These are phyloP conservation scores for Celoporthe dispersa DNA, from an alignment of 2,329 filamentous ascomycete genomes.

Conservation along the genomic window DNA sequence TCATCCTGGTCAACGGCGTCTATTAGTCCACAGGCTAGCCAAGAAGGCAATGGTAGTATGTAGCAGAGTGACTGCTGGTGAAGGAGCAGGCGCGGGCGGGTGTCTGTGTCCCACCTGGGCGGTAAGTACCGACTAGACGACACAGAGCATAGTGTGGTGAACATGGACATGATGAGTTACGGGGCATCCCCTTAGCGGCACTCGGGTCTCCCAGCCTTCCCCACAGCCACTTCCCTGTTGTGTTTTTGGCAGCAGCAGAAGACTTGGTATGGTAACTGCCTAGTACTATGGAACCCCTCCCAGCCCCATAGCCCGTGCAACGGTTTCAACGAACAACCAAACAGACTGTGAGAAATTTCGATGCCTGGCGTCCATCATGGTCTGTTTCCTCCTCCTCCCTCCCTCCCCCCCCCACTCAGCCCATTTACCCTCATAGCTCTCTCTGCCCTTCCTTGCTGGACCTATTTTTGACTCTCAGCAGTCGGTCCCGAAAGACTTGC, in stretches of 20 bases:
- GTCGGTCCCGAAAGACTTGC: background rate
- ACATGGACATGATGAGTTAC: background rate
- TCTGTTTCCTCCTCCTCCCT: background rate
- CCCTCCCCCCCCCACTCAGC: too few relatives aligned
- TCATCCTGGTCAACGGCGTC: background rate
- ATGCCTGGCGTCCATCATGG: constrained; percentile 16
- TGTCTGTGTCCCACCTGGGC: background rate
- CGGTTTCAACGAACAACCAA: constrained; percentile 23
- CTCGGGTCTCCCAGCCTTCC: background rate
- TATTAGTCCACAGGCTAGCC: background rate
- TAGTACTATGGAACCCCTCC: background rate
- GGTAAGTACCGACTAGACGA: background rate
- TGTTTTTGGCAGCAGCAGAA: background rate
- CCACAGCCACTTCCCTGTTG: constrained; percentile 4
- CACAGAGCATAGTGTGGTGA: background rate
- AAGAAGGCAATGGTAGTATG: background rate
- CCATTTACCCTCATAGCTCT: background rate
- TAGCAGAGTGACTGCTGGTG: background rate
- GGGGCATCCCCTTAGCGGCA: background rate
- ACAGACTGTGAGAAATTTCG: constrained; percentile 25
- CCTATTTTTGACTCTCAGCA: constrained; percentile 18
- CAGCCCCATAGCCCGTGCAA: constrained; percentile 17
- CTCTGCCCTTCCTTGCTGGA: background rate
- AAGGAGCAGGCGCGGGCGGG: background rate
- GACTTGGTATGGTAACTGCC: background rate